Percentiles rank a stretch among this genome's conserved stretches.
Evolutionary conservation across 2,329 filamentous ascomycete genomes (phyloP).

Genomic region (Cytospora paraplurivora): DNA sequence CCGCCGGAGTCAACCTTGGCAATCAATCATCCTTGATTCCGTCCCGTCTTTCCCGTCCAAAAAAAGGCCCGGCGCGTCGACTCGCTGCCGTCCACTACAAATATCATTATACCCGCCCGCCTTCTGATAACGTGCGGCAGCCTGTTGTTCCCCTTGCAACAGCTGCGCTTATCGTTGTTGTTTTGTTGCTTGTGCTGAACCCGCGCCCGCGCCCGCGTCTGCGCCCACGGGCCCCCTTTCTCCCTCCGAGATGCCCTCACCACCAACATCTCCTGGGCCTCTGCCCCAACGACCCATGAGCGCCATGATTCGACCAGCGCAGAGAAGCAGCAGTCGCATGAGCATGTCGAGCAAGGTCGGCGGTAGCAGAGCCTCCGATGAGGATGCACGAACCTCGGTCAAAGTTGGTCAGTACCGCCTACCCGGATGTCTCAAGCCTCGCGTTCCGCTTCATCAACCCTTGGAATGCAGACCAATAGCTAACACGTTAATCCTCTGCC

Average conservation of each 20-base stretch:
- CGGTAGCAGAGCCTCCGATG: constrained; percentile 83
- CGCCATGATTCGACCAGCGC: constrained; percentile 73
- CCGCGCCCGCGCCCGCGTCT: not conserved
- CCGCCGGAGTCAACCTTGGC: constrained; percentile 13
- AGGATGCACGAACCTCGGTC: constrained; percentile 87
- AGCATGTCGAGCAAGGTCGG: constrained; percentile 78
- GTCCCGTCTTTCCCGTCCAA: constrained; percentile 11
- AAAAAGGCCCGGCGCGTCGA: not conserved
- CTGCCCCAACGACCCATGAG: constrained; percentile 73
- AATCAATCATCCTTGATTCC: constrained; percentile 8
- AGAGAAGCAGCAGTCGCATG: constrained; percentile 78
- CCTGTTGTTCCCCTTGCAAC: not conserved
- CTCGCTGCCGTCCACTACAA: constrained; percentile 6
- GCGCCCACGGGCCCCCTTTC: constrained; percentile 21
- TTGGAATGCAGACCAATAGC: constrained; percentile 15
- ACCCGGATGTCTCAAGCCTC: not conserved
- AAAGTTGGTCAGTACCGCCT: constrained; percentile 79
- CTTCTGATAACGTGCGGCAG: constrained; percentile 8
- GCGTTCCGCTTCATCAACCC: not conserved
- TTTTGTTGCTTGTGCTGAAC: constrained; percentile 16
- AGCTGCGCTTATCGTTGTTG: constrained; percentile 16
- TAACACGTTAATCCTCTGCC: constrained; percentile 29
- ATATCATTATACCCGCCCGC: constrained; percentile 8
- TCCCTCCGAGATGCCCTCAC: constrained; percentile 63
- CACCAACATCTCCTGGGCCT: constrained; percentile 65